Base-by-base conservation (phyloP, 148 eudicot species). In the Vaccinium corymbosum region DNA sequence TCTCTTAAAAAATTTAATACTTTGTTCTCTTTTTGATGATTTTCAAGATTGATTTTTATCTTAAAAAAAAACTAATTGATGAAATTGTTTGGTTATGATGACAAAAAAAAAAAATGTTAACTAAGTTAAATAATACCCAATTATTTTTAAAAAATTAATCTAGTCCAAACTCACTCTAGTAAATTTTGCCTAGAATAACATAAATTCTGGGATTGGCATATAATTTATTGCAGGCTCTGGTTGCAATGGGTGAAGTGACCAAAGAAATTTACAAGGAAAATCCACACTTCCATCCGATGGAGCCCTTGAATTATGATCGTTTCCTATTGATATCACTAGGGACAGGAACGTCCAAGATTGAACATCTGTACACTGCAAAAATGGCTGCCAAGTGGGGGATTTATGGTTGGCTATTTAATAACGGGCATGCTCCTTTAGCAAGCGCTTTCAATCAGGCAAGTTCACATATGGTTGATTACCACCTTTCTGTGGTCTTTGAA, bases 301-400 rank as follows among this genome's bases (percentile, higher is more conserved):
- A 87, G 71, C 89, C 94, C 1, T 83, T 84, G 51, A 89, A 88
- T 55, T 87, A 84, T 38, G 85, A 83, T 6, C 82, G 90, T 0
- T 87, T 87, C 59, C 73, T 93, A 51, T 89, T 93, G 0, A 85
- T 93, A 55, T 92, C 94, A 11, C 2, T 92, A 8, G 95, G 95
- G 71, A 89, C 95, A 0, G 95, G 95, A 9, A 76, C 89, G 0
- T 57, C 64, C 19, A 88, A 84, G 79, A 38, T 42, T 10, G 87
- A 88, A 19, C 80, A 75, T 12, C 84, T 81, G 52, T 93, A 87
- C 80, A 80, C 46, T 25, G 92, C 92, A 1, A 85, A 84, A 70
- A 80, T 3, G n/a, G 92, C 88, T 17, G 77, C 94, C 14, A 91
- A 88, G 27, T 93, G 95, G 94, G 94, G 94, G 1, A 5, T 89